Percentiles rank a stretch among this genome's conserved stretches.
Evolutionary conservation across 2,329 filamentous ascomycete species (phyloP).

Genomic region (Exophiala phaeomuriformis): DNA sequence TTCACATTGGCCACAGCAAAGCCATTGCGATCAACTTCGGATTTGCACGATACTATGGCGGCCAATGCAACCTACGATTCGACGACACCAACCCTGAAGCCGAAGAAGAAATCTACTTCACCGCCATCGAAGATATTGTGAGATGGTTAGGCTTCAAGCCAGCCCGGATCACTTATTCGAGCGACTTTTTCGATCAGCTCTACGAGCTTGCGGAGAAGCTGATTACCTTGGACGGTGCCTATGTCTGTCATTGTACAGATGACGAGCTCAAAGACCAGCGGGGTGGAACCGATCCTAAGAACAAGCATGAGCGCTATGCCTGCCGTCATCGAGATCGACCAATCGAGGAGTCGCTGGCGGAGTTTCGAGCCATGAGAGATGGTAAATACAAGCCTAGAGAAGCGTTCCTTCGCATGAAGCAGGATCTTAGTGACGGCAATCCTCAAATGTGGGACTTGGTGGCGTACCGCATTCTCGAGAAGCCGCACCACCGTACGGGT

Average conservation of each 20-base stretch:
- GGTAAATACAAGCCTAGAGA: conserved; percentile 81
- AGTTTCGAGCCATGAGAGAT: conserved; percentile 86
- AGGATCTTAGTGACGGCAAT: conserved; percentile 71
- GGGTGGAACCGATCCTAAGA: conserved; percentile 60
- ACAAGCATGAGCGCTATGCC: conserved; percentile 62
- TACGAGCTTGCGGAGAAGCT: conserved; percentile 86
- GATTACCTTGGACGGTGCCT: conserved; percentile 60
- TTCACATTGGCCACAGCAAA: conserved; percentile 91
- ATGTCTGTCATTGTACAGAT: conserved; percentile 80
- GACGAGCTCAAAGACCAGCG: conserved; percentile 76
- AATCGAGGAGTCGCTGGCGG: conserved; percentile 65
- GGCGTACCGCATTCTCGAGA: conserved; percentile 75
- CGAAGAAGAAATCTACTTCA: conserved; percentile 84
- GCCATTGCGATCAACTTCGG: conserved; percentile 96
- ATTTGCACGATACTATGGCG: conserved; percentile 77
- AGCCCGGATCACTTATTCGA: conserved; percentile 72
- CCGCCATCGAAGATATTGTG: conserved; percentile 81
- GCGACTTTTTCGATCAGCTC: conserved; percentile 79
- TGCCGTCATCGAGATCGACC: conserved; percentile 72
- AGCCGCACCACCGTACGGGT: conserved; percentile 69
- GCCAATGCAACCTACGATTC: conserved; percentile 68
- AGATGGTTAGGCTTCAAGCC: conserved; percentile 81
- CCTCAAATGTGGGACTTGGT: conserved; percentile 96
- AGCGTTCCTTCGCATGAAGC: conserved; percentile 88
- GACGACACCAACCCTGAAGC: conserved; percentile 95